phyloP scores from a whole-genome alignment of 345 rosid genomes.

The Barbarea vulgaris region DNA sequence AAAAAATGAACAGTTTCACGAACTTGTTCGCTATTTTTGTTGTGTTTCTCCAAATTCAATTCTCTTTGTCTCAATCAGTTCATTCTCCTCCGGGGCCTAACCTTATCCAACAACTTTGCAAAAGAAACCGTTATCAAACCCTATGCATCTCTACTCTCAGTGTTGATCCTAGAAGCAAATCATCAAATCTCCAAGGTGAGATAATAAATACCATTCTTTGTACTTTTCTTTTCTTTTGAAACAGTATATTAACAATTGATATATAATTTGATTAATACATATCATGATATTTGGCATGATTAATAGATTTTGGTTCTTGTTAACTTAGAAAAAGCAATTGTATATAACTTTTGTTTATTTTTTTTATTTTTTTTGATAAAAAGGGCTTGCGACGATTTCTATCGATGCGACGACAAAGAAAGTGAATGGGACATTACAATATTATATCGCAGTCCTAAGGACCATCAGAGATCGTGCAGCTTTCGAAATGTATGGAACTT shows the following conservation, averaged over 20 bases:
- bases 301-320: too few species aligned
- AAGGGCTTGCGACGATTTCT: slow-evolving; percentile 30
- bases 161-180: slow-evolving; percentile 27
- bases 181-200: slow-evolving; percentile 31
- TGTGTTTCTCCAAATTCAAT: slow-evolving; percentile 26
- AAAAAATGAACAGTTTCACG: slow-evolving; percentile 20
- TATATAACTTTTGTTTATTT: background rate
- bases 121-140: slow-evolving; percentile 16
- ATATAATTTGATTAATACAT: background rate
- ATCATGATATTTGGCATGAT: background rate
- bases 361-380: background rate
- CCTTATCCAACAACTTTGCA: slow-evolving; percentile 27
- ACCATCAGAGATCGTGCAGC: background rate
- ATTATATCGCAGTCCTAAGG: background rate
- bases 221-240: background rate
- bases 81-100: background rate
- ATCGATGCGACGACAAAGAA: slow-evolving; percentile 28
- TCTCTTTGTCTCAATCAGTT: slow-evolving; percentile 13
- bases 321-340: background rate
- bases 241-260: background rate
- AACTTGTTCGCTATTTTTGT: slow-evolving; percentile 14
- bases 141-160: slow-evolving; percentile 35
- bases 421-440: background rate
- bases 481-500: slow-evolving; percentile 19
- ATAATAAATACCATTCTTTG: background rate